A percentile compares a stretch with the other conserved stretches of the same genome.
phyloP scores from a whole-genome alignment of 257 asterid genomes.

The Fraxinus excelsior region DNA sequence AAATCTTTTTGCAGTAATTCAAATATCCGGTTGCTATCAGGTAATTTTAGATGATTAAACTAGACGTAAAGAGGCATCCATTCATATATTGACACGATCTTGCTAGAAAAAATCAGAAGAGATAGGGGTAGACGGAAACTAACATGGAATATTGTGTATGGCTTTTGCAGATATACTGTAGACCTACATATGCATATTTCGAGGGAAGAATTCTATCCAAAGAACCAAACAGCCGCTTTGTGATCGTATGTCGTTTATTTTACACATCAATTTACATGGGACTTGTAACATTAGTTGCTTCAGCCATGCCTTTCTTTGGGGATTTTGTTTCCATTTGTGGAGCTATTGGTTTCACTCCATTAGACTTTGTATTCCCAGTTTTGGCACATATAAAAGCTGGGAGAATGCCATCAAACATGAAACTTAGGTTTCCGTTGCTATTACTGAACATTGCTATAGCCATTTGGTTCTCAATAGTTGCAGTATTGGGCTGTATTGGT shows the following conservation, averaged over 20 bases:
- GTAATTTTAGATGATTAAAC: conserved; percentile 18
- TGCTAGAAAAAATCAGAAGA: not conserved
- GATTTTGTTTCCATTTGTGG: conserved; percentile 69
- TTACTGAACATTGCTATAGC: conserved; percentile 46
- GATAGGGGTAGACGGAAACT: not conserved
- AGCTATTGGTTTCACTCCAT: conserved; percentile 64
- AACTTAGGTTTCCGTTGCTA: conserved; percentile 25
- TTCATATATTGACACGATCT: not conserved
- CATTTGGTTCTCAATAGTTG: conserved; percentile 51
- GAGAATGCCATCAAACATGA: conserved; percentile 28
- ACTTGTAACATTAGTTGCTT: conserved; percentile 43
- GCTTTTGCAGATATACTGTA: conserved; percentile 51
- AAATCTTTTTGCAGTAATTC: conserved; percentile 59
- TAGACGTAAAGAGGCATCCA: not conserved
- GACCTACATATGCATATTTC: conserved; percentile 59
- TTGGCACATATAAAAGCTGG: conserved; percentile 58
- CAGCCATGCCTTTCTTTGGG: conserved; percentile 66
- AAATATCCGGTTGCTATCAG: conserved; percentile 66
- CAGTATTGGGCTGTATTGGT: conserved; percentile 58
- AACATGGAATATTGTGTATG: not conserved
- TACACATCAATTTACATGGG: conserved; percentile 47
- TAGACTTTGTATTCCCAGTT: conserved; percentile 61
- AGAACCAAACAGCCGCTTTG: conserved; percentile 8
- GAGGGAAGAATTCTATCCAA: conserved; percentile 30
- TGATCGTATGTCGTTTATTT: conserved; percentile 28